A percentile compares a stretch with the other conserved stretches of the same genome.
Conservation (phyloP, 179 eudicot species). For the Silene vulgaris region DNA sequence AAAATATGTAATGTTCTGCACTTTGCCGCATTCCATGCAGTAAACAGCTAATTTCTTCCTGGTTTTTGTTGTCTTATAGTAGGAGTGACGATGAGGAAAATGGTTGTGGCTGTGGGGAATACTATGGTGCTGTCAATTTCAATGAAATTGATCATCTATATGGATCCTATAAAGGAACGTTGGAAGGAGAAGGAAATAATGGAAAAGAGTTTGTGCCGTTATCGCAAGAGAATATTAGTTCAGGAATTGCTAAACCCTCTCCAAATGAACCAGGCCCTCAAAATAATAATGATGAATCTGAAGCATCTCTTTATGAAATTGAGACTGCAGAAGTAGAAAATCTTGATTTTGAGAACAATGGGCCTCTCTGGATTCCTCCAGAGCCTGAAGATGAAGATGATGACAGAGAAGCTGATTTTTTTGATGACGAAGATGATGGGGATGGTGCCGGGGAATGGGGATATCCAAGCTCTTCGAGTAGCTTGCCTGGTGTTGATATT, state of each 20-base stretch:
- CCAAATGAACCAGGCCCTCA: constrained; percentile 25
- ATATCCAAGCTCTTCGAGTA: constrained; percentile 35
- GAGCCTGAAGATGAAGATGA: constrained; percentile 46
- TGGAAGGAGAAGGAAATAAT: constrained; percentile 23
- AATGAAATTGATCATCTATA: constrained; percentile 35
- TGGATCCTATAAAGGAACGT: constrained; percentile 20
- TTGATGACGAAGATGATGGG: constrained; percentile 37
- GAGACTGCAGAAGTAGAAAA: constrained; percentile 35
- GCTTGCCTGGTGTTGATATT: constrained; percentile 28
- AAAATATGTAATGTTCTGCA: neutral
- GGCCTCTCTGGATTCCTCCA: constrained; percentile 50
- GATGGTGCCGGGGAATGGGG: constrained; percentile 45
- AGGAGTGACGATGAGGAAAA: constrained; percentile 43
- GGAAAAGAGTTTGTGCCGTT: constrained; percentile 21
- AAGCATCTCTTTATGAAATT: constrained; percentile 36
- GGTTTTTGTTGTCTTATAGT: constrained; percentile 13
- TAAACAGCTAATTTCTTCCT: constrained; percentile 9
- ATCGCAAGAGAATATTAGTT: constrained; percentile 21
- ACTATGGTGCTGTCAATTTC: constrained; percentile 33
- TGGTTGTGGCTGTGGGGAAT: constrained; percentile 26
- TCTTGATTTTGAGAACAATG: constrained; percentile 51
- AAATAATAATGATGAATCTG: constrained; percentile 31
- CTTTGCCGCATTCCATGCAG: constrained; percentile 4
- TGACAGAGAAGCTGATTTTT: constrained; percentile 31
- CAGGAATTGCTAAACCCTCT: constrained; percentile 27